Evolutionary conservation across 768 basidiomycete genomes (phyloP).

Genomic region (Serendipita vermifera): DNA sequence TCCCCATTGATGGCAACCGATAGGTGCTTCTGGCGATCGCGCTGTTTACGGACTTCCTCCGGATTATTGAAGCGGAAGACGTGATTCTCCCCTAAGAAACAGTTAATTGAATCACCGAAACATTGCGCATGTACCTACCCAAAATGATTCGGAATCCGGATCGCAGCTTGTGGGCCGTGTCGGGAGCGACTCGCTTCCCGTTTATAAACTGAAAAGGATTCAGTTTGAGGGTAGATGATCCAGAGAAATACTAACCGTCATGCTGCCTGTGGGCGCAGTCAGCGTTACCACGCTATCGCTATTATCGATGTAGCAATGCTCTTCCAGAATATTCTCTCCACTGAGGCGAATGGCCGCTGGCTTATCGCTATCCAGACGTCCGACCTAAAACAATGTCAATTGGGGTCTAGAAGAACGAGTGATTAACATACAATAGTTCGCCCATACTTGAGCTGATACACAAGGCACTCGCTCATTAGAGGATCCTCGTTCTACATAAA

Average conservation of each 20-base stretch:
- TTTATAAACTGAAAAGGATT: conserved; percentile 83
- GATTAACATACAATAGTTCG: conserved; percentile 47
- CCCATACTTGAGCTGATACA: conserved; percentile 84
- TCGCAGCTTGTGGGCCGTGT: conserved; percentile 73
- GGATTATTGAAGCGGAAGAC: conserved; percentile 97
- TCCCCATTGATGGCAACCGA: conserved; percentile 43
- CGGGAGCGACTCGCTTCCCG: conserved; percentile 70
- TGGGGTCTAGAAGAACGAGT: background rate
- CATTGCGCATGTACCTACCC: conserved; percentile 36
- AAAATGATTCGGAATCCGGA: conserved; percentile 96
- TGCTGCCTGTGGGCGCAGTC: conserved; percentile 62
- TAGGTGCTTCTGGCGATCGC: conserved; percentile 65
- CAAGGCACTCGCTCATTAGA: conserved; percentile 89
- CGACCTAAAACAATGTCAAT: conserved; percentile 40
- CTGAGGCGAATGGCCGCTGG: conserved; percentile 82
- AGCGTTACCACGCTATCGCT: conserved; percentile 72
- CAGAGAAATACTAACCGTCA: conserved; percentile 75
- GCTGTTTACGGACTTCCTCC: conserved; percentile 83
- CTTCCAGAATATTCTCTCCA: conserved; percentile 80
- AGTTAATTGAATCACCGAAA: conserved; percentile 12
- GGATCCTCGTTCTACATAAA: conserved; percentile 67
- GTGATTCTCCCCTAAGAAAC: conserved; percentile 72
- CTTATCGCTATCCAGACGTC: conserved; percentile 71
- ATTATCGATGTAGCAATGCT: conserved; percentile 89
- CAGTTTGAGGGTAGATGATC: too few relatives aligned